phyloP scores from a whole-genome alignment of 768 basidiomycete genomes.

The Megacollybia marginata region DNA sequence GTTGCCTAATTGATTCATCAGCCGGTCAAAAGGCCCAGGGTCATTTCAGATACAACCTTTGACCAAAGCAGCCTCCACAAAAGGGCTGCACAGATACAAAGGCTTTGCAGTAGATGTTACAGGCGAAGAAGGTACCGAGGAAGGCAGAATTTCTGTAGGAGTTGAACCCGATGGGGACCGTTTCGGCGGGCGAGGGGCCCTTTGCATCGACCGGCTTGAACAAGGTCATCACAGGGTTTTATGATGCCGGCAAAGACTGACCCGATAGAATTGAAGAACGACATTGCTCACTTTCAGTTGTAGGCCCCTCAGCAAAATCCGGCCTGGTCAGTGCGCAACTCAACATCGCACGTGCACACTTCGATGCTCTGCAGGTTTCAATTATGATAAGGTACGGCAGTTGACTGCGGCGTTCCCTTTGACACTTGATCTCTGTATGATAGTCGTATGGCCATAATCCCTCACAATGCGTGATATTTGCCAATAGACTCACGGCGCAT shows the following conservation, averaged over 20 bases:
- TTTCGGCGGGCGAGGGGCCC: constrained; percentile 61
- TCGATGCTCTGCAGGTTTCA: too few relatives aligned
- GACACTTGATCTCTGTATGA: too few relatives aligned
- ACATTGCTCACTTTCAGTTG: constrained; percentile 37
- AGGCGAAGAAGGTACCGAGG: constrained; percentile 32
- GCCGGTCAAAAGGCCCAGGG: too few relatives aligned
- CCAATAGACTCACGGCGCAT: too few relatives aligned
- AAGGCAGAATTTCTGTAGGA: constrained; percentile 48
- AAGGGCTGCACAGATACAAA: constrained; percentile 89
- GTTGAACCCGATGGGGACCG: constrained; percentile 66
- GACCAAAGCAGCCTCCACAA: constrained; percentile 94
- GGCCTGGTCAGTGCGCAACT: too few relatives aligned
- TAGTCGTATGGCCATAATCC: too few relatives aligned
- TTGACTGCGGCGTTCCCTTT: too few relatives aligned
- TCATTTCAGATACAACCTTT: constrained; percentile 42
- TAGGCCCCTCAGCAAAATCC: not conserved
- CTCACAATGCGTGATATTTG: too few relatives aligned
- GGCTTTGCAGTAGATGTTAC: constrained; percentile 39
- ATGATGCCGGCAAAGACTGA: constrained; percentile 24
- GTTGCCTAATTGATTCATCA: constrained; percentile 32
- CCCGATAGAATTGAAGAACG: constrained; percentile 81
- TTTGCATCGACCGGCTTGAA: constrained; percentile 66
- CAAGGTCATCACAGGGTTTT: constrained; percentile 3
- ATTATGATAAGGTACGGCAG: too few relatives aligned
- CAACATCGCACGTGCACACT: too few relatives aligned